These are phyloP conservation scores for Skeletonema grethae DNA, from an alignment of 108 stramenopile species.

Conservation along the genomic window DNA sequence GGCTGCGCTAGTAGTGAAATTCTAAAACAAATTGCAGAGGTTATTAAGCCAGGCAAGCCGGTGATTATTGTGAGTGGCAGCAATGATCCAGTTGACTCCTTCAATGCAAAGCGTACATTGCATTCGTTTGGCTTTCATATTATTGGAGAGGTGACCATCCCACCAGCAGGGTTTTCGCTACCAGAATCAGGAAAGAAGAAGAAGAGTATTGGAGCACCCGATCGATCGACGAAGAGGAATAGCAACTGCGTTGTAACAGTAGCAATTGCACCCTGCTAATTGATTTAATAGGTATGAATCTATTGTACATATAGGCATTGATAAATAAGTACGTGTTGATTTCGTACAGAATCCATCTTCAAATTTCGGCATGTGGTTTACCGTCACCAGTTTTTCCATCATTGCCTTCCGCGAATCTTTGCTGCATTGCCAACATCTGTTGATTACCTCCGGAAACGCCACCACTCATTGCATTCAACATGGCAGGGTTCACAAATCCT, in stretches of 20 bases:
- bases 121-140: slow-evolving; percentile 16
- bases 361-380: not conserved
- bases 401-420: not conserved
- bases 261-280: slow-evolving; percentile 13
- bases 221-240: slow-evolving; percentile 2
- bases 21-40: slow-evolving; percentile 1
- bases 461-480: not conserved
- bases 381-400: not conserved
- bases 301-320: too few species aligned
- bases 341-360: not conserved
- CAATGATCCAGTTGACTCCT: not conserved
- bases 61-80: slow-evolving; percentile 31
- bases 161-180: slow-evolving; percentile 33
- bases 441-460: not conserved
- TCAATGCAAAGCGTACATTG: slow-evolving; percentile 6
- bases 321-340: not conserved
- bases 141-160: slow-evolving; percentile 21
- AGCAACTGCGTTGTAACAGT: slow-evolving; percentile 22
- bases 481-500: not conserved
- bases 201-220: not conserved
- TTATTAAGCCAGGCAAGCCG: slow-evolving; percentile 17
- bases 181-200: slow-evolving; percentile 27
- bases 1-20: slow-evolving; percentile 16
- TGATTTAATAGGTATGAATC: too few species aligned
- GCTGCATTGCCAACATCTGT: not conserved